Conservation (phyloP, 2,329 filamentous ascomycete species). For the Pseudogymnoascus sp. region DNA sequence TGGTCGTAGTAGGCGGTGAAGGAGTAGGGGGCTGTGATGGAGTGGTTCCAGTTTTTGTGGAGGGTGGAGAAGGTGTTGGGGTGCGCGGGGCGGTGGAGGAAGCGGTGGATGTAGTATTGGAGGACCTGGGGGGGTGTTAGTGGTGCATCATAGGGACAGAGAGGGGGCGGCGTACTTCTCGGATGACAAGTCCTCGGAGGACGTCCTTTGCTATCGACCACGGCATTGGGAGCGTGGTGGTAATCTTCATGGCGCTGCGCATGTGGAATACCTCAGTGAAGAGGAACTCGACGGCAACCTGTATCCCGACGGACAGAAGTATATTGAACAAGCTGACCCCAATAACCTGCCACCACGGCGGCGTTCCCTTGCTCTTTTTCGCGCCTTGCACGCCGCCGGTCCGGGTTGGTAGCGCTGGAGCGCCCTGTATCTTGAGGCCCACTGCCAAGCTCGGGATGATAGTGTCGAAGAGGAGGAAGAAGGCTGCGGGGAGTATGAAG, state of each 20-base stretch:
- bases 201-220: slow-evolving; percentile 51
- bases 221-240: slow-evolving; percentile 51
- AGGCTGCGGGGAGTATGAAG: slow-evolving; percentile 62
- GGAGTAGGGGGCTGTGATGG: slow-evolving; percentile 47
- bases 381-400: slow-evolving; percentile 27
- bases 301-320: slow-evolving; percentile 41
- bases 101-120: slow-evolving; percentile 67
- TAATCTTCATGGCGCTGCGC: slow-evolving; percentile 48
- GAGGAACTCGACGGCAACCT: slow-evolving; percentile 45
- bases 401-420: slow-evolving; percentile 40
- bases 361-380: slow-evolving; percentile 31
- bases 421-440: slow-evolving; percentile 58
- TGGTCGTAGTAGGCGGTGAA: slow-evolving; percentile 60
- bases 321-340: slow-evolving; percentile 48
- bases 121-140: slow-evolving; percentile 37
- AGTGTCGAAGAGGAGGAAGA: slow-evolving; percentile 66
- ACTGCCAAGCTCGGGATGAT: slow-evolving; percentile 59
- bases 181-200: slow-evolving; percentile 40
- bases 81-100: slow-evolving; percentile 50
- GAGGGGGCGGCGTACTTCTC: slow-evolving; percentile 40
- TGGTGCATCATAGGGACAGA: not conserved
- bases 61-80: slow-evolving; percentile 32
- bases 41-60: slow-evolving; percentile 42
- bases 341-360: slow-evolving; percentile 39
- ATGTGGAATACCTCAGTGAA: slow-evolving; percentile 43